Base-by-base conservation (phyloP, 108 stramenopile species). In the Seminavis robusta region DNA sequence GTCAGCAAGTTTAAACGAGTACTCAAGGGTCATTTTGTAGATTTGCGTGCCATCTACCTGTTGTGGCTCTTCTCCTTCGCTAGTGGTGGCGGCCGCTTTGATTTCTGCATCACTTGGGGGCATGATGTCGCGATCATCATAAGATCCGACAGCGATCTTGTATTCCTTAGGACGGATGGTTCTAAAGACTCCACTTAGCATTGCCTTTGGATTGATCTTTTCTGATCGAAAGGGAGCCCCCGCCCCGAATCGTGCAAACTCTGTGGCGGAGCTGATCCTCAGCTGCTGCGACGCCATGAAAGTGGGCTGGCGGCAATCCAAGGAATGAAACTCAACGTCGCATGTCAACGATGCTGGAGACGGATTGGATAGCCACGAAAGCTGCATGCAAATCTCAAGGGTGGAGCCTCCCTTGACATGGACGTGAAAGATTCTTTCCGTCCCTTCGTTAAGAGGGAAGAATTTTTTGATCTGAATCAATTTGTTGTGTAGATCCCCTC, bases 381-480 rank as follows among this genome's bases (percentile, higher is more conserved):
- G 56, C 20, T 67, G 66, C 38, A 74, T 20, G 38, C 73, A 74
- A 11, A 74, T 21, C 73, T 74, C 73, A 1, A 74, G 43, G 7
- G 73, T 56, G 10, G 67, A 61, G 3, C 61, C 67, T 29, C 67
- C 67, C n/a, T n/a, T n/a, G n/a, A n/a, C n/a, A n/a, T n/a, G n/a
- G n/a, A n/a, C n/a, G n/a, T n/a, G n/a, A n/a, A n/a, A n/a, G n/a
- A n/a, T n/a, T n/a, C n/a, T n/a, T n/a, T n/a, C n/a, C n/a, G n/a
- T n/a, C n/a, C n/a, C n/a, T n/a, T n/a, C n/a, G n/a, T n/a, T n/a
- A n/a, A n/a, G n/a, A n/a, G n/a, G n/a, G n/a, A n/a, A n/a, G n/a
- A n/a, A n/a, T n/a, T n/a, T n/a, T n/a, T n/a, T n/a, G n/a, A n/a
- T n/a, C n/a, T n/a, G n/a, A n/a, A n/a, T n/a, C n/a, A n/a, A n/a